Evolutionary conservation across 2,329 filamentous ascomycete species (phyloP), one percentile per base, ranked within the genome.

Genomic region (Raffaelea ambrosiae): DNA sequence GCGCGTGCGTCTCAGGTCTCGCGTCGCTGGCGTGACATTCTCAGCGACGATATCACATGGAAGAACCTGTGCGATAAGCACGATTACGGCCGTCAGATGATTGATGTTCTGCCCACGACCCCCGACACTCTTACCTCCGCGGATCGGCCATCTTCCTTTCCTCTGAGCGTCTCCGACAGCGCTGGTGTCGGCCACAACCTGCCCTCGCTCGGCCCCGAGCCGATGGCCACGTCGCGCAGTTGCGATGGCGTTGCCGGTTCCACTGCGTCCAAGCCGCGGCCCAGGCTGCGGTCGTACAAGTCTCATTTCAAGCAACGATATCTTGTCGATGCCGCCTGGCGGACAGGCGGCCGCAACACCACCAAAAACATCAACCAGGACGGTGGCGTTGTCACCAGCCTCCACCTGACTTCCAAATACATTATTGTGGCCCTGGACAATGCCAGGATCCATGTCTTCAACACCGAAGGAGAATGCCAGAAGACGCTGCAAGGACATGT

Each of bases 271-370:
- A 39, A 18, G 23, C 55, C 67, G 59, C 63, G 82, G 69, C 69
- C 81, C 65, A 84, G 84, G 56, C 74, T 88, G 23, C 83, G 83
- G 56, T 91, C 88, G 1, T 96, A 97, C 69, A 88, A 94, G 60
- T 94, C 88, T 5, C 91, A 97, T 66, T 98, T 98, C 72, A 97
- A 97, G 66, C 90, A 97, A 63, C 79, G 89, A 60, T 97, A 97
- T 63, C 81, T 97, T 67, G 91, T 98, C 16, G 93, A 98, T 64
- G 94, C 90, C 1, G 93, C 93, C 14, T 98, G 93, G 93, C 84
- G 88, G 55, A 89, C 86, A 48, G 91, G 93, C 29, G 93, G 93
- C n/a, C 78, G 79, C 44, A 85, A 87, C 60, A 85, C 86, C 39
- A 81, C 86, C 38, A 81, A 85, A 52, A 89, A 95, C 61, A 96